Percentiles rank a stretch among this genome's conserved stretches.
phyloP scores from a whole-genome alignment of 1,284 basidiomycete species.

The Ceratorhiza oryzae-sativae region DNA sequence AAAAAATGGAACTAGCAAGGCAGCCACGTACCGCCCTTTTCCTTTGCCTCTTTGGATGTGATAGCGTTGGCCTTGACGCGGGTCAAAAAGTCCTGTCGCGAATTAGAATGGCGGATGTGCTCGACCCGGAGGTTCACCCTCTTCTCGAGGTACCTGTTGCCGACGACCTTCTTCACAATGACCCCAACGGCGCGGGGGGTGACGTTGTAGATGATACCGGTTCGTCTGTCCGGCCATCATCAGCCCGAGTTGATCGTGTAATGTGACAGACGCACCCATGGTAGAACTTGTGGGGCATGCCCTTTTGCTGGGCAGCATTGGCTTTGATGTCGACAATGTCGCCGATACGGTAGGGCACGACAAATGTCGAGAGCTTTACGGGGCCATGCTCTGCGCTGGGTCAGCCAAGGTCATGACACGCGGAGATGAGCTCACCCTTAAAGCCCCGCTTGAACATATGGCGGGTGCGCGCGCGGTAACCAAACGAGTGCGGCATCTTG shows the following conservation, averaged over 20 bases:
- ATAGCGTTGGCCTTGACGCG: conserved; percentile 94
- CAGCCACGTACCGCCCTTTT: conserved; percentile 83
- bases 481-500: conserved; percentile 99
- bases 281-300: conserved; percentile 99
- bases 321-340: conserved; percentile 99
- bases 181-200: conserved; percentile 94
- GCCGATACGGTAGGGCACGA: conserved; percentile 92
- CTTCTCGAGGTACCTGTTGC: conserved; percentile 99
- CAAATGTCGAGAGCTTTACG: conserved; percentile 91
- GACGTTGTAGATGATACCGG: conserved; percentile 99
- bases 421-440: conserved; percentile 70
- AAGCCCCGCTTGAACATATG: conserved; percentile 99
- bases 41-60: conserved; percentile 85
- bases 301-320: conserved; percentile 98
- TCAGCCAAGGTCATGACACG: conserved; percentile 1
- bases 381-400: conserved; percentile 81
- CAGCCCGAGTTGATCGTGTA: not conserved
- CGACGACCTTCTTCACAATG: conserved; percentile 98
- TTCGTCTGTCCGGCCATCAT: conserved; percentile 66
- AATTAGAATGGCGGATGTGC: conserved; percentile 98
- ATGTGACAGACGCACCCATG: conserved; percentile 68
- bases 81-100: conserved; percentile 97
- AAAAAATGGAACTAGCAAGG: no score
- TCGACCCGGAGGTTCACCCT: conserved; percentile 99
- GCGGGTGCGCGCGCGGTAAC: conserved; percentile 99